Conservation (phyloP, 441 rosid genomes). For the Eugenia klotzschiana region DNA sequence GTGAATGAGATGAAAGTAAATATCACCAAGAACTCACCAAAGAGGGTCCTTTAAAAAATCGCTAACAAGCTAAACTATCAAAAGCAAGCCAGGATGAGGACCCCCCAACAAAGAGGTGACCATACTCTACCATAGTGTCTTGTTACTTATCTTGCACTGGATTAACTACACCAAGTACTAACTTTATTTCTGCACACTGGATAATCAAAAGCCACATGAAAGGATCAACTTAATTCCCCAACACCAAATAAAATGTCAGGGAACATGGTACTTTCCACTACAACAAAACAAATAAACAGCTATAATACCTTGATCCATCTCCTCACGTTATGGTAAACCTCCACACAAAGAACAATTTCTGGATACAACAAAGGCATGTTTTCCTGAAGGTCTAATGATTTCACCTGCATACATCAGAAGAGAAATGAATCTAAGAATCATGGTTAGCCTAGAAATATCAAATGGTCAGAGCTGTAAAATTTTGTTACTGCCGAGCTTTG, state of each 20-base stretch:
- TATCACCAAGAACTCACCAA: background rate
- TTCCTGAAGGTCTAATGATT: slow-evolving; percentile 24
- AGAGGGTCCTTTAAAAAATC: background rate
- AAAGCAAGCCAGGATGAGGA: background rate
- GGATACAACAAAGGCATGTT: slow-evolving; percentile 23
- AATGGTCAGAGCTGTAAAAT: background rate
- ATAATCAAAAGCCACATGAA: background rate
- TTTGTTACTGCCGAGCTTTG: background rate
- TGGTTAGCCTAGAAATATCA: background rate
- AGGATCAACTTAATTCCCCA: background rate
- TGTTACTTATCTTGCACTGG: background rate
- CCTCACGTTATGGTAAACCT: slow-evolving; percentile 43
- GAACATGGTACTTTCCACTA: background rate
- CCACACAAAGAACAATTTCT: slow-evolving; percentile 61
- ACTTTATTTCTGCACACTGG: background rate
- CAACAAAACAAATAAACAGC: background rate
- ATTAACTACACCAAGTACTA: background rate
- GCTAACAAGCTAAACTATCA: background rate
- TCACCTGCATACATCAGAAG: slow-evolving; percentile 18
- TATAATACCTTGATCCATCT: slow-evolving; percentile 37
- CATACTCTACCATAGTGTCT: background rate
- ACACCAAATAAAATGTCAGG: background rate
- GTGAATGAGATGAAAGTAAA: background rate
- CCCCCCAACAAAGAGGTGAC: background rate
- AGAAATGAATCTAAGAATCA: background rate